Base-by-base conservation (phyloP, 352 stramenopile genomes). In the Halophytophthora polymorphica region DNA sequence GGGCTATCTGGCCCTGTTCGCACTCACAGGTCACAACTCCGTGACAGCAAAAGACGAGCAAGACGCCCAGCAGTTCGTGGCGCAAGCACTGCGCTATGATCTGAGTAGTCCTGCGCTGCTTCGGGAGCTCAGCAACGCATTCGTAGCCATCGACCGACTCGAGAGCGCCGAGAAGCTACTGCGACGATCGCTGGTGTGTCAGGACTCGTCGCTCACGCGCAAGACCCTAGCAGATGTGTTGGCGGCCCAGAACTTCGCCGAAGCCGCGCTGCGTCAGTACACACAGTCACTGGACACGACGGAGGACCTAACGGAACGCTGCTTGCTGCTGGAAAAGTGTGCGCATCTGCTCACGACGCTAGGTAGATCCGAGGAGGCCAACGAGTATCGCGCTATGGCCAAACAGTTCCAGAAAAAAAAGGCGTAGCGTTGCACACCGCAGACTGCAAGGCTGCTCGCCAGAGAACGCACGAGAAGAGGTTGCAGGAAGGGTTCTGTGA, bases 211-310 rank as follows among this genome's bases (percentile, higher is more conserved):
- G 8, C 58, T 92, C 10, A 88, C 83, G 10, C 59, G 83, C 4
- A 91, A 92, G 64, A 90, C 66, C 6, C 53, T 93, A 19, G 83
- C 78, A 7, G 83, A 93, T 41, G 79, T 93, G 13, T 64, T 92
- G 7, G 66, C 79, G 1, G 81, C 81, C 3, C 83, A 93, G 51
- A 90, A 92, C 50, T 92, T 73, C 56, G 81, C 83, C 1, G 74
- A 90, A 31, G 79, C 79, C 47, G 83, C 83, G 6, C 65, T 93
- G 42, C 50, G 60, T 15, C 69, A 91, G 54, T 93, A 93, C 52
- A 70, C 74, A 8, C 60, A 71, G 36, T 72, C 80, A n/a, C 64
- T 92, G 11, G 59, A 72, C n/a, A 57, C 59, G 25, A 66, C 61
- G 19, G 50, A 66, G 43, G 57, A 53, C n/a, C 47, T 83, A 17